Evolutionary conservation across 306 rosid species (phyloP).

Genomic region (Potentilla sterilis): DNA sequence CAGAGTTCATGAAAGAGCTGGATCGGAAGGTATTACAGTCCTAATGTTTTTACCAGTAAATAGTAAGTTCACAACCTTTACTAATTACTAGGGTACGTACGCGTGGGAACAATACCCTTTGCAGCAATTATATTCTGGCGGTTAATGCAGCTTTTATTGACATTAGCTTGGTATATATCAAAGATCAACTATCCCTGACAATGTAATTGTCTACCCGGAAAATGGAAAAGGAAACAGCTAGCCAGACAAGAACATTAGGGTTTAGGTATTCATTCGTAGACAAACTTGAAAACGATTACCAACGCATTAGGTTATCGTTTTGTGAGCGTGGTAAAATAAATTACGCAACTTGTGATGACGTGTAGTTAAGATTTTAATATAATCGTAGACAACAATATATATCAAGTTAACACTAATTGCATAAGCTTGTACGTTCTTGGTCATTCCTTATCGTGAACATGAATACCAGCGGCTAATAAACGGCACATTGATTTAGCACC

Average conservation of each 20-base stretch:
- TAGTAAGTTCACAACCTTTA: background rate
- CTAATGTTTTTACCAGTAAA: background rate
- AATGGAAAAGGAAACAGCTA: constrained; percentile 46
- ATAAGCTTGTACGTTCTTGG: background rate
- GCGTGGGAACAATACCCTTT: constrained; percentile 18
- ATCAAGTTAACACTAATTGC: background rate
- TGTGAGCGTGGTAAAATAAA: constrained; percentile 18
- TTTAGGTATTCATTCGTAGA: constrained; percentile 34
- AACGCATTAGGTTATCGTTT: background rate
- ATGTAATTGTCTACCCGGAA: constrained; percentile 37
- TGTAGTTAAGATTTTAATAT: background rate
- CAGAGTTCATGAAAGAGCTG: background rate
- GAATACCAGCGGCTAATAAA: background rate
- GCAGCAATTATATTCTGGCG: constrained; percentile 29
- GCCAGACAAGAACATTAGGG: constrained; percentile 34
- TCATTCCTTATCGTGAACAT: background rate
- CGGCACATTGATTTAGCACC: constrained; percentile 36
- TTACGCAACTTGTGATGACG: background rate
- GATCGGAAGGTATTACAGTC: background rate
- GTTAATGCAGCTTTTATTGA: constrained; percentile 28
- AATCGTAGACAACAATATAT: background rate
- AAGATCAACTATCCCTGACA: constrained; percentile 38
- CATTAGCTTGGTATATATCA: constrained; percentile 30
- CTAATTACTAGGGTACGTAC: background rate
- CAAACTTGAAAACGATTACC: constrained; percentile 7